Conservation (phyloP, 148 eudicot genomes). For the Chenopodium formosanum region DNA sequence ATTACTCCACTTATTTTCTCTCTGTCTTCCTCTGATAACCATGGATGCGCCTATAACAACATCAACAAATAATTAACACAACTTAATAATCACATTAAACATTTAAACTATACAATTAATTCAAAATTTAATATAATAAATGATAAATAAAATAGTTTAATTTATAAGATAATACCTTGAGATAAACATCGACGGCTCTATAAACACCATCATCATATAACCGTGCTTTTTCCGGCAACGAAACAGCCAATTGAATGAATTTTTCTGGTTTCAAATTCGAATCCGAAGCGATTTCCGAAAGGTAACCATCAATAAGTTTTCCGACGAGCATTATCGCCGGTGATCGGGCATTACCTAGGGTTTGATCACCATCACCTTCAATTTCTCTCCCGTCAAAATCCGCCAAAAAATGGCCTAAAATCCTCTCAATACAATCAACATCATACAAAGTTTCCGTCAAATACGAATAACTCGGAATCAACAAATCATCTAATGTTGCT, state of each 20-base stretch:
- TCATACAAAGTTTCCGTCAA: conserved; percentile 86
- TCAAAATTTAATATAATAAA: too few relatives aligned
- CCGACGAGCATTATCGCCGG: conserved; percentile 69
- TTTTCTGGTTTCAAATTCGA: conserved; percentile 68
- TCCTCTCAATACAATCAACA: conserved; percentile 84
- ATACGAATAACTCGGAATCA: conserved; percentile 94
- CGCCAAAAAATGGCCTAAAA: conserved; percentile 55
- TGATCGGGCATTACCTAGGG: conserved; percentile 34
- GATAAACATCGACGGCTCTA: conserved; percentile 86
- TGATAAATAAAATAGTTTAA: too few relatives aligned
- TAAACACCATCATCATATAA: conserved; percentile 85
- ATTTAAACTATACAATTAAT: too few relatives aligned
- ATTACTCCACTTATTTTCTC: conserved; percentile 72
- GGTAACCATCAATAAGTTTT: conserved; percentile 80
- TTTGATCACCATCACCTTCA: conserved; percentile 37
- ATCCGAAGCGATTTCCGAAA: conserved; percentile 92
- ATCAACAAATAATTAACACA: neutral
- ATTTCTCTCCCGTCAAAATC: conserved; percentile 34
- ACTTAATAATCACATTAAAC: neutral
- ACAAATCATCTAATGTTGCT: conserved; percentile 77
- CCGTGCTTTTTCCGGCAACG: conserved; percentile 73
- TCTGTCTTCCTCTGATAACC: conserved; percentile 65
- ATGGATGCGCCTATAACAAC: conserved; percentile 80
- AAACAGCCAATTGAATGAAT: conserved; percentile 55
- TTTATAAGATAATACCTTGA: conserved; percentile 47